A percentile compares a stretch with the other conserved stretches of the same genome.
Evolutionary conservation across 2,329 filamentous ascomycete genomes (phyloP).

Genomic region (Ophiosphaerella korrae): DNA sequence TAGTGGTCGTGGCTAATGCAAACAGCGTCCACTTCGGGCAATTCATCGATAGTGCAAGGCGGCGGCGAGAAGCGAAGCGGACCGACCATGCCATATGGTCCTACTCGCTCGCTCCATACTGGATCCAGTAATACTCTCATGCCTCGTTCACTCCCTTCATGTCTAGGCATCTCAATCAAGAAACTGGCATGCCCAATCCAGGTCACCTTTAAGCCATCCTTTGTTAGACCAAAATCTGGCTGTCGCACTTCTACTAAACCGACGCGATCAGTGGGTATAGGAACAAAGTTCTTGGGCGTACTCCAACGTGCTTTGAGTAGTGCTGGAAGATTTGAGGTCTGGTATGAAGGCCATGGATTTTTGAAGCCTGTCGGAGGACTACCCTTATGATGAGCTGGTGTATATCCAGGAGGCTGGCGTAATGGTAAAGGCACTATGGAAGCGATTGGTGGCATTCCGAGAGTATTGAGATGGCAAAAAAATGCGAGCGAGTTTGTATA

Average conservation of each 20-base stretch:
- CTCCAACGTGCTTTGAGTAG: slow-evolving; percentile 46
- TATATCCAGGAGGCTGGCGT: slow-evolving; percentile 25
- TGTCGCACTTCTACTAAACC: slow-evolving; percentile 51
- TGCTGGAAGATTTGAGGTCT: slow-evolving; percentile 25
- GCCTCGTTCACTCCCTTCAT: slow-evolving; percentile 40
- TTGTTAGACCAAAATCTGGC: slow-evolving; percentile 47
- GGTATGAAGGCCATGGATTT: slow-evolving; percentile 57
- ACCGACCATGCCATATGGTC: slow-evolving; percentile 53
- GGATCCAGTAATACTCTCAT: slow-evolving; percentile 59
- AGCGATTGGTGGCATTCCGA: slow-evolving; percentile 17
- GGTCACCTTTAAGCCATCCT: slow-evolving; percentile 50
- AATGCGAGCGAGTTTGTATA: slow-evolving; percentile 1
- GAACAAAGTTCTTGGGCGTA: slow-evolving; percentile 52
- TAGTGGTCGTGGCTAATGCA: slow-evolving; percentile 63
- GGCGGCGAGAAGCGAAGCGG: slow-evolving; percentile 59
- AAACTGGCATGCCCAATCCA: slow-evolving; percentile 61
- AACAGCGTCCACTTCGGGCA: slow-evolving; percentile 59
- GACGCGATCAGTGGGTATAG: slow-evolving; percentile 49
- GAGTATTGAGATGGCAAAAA: slow-evolving; percentile 14
- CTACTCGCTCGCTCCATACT: slow-evolving; percentile 58
- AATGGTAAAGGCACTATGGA: slow-evolving; percentile 20
- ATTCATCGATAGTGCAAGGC: slow-evolving; percentile 55
- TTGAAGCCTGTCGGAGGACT: slow-evolving; percentile 52
- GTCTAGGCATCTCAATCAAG: slow-evolving; percentile 50
- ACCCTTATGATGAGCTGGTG: slow-evolving; percentile 50